Evolutionary conservation across 2,329 filamentous ascomycete genomes (phyloP).

Genomic region (Apiospora rasikravindrae): DNA sequence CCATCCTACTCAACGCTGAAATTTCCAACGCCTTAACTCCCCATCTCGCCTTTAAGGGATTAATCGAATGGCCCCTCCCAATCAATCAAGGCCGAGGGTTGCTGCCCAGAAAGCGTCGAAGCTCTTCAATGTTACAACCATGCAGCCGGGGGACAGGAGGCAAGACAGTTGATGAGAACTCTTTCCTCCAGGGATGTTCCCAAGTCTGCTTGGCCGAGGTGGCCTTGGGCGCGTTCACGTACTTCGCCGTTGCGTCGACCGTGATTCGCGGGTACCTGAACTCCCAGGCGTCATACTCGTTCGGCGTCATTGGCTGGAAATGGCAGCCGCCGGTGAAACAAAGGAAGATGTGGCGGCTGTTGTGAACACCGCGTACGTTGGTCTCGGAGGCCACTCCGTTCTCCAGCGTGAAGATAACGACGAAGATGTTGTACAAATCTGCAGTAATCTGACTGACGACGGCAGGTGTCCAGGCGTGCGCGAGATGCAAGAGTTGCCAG

Average conservation of each 20-base stretch:
- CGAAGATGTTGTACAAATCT: conserved; percentile 40
- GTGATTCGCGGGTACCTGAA: conserved; percentile 41
- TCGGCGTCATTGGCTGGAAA: conserved; percentile 41
- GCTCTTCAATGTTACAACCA: conserved; percentile 27
- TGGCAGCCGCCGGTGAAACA: conserved; percentile 33
- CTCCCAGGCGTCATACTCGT: conserved; percentile 38
- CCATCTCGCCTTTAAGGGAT: too few species aligned
- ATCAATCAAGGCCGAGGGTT: neutral
- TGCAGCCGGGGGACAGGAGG: conserved; percentile 29
- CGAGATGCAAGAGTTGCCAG: conserved; percentile 39
- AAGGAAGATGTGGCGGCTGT: conserved; percentile 41
- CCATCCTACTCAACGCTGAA: neutral
- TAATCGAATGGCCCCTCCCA: neutral
- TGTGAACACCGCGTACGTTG: conserved; percentile 38
- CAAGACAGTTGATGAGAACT: conserved; percentile 31
- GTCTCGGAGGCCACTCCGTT: conserved; percentile 32
- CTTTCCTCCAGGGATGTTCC: conserved; percentile 34
- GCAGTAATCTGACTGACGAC: conserved; percentile 40
- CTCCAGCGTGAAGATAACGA: conserved; percentile 38
- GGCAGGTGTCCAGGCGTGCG: conserved; percentile 36
- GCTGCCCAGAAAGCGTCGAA: conserved; percentile 22
- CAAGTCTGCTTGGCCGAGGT: conserved; percentile 21
- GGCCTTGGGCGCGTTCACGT: conserved; percentile 29
- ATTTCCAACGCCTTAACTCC: too few species aligned
- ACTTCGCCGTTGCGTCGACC: conserved; percentile 29